phyloP scores from a whole-genome alignment of 1,284 basidiomycete genomes.

The Amylostereum areolatum region DNA sequence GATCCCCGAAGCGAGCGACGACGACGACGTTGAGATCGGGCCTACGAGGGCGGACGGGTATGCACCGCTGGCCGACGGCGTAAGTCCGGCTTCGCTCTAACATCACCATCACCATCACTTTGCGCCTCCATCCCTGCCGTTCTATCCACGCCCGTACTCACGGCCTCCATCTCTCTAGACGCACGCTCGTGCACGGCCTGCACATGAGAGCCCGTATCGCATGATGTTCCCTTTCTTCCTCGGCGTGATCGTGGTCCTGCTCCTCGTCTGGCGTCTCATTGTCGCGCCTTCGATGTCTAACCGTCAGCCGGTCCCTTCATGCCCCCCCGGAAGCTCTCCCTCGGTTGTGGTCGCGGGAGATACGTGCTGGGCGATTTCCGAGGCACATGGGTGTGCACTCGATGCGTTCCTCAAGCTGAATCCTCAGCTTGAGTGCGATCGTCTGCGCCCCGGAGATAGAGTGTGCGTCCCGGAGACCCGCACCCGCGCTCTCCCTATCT shows the following conservation, averaged over 20 bases:
- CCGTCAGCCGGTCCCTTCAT: conserved; percentile 25
- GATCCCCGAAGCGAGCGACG: conserved; percentile 20
- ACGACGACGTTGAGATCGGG: conserved; percentile 52
- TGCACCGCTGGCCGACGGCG: conserved; percentile 46
- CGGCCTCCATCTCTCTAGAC: conserved; percentile 10
- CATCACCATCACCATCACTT: too few species aligned
- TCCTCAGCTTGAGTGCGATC: conserved; percentile 47
- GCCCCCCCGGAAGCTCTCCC: conserved; percentile 40
- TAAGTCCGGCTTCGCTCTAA: conserved; percentile 25
- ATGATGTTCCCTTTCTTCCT: conserved; percentile 72
- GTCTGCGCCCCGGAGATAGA: conserved; percentile 50
- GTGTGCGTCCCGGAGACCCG: conserved; percentile 47
- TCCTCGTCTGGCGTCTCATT: conserved; percentile 57
- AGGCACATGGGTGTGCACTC: conserved; percentile 42
- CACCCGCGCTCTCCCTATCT: not conserved
- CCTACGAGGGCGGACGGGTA: conserved; percentile 49
- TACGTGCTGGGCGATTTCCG: conserved; percentile 64
- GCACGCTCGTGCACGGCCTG: conserved; percentile 23
- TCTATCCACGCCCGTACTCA: not conserved
- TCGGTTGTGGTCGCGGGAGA: conserved; percentile 57
- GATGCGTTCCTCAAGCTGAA: conserved; percentile 53
- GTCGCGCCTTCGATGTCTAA: conserved; percentile 36
- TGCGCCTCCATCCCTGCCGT: not conserved
- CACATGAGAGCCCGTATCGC: conserved; percentile 42
- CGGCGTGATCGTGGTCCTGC: conserved; percentile 55